Conservation (phyloP, 306 rosid species). For the Crataegus laevigata region DNA sequence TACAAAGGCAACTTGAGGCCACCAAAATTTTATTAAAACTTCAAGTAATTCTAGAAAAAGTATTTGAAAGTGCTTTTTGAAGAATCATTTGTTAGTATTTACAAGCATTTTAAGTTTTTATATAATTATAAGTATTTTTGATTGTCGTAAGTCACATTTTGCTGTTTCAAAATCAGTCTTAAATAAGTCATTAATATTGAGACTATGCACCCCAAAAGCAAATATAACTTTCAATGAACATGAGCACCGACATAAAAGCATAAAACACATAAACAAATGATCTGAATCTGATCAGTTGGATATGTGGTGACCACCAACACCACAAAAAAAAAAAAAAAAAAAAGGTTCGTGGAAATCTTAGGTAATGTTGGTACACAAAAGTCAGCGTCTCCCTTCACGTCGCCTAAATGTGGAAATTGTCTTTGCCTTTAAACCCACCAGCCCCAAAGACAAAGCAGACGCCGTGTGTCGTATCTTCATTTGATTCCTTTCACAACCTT, state of each 20-base stretch:
- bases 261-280: neutral
- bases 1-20: too few species aligned
- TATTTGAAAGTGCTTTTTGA: too few species aligned
- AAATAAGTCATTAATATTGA: too few species aligned
- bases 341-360: neutral
- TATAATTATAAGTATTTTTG: too few species aligned
- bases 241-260: neutral
- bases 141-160: too few species aligned
- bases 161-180: too few species aligned
- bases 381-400: neutral
- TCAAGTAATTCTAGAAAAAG: too few species aligned
- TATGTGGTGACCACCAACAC: neutral
- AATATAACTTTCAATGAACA: neutral
- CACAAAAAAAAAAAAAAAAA: neutral
- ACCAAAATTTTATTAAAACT: too few species aligned
- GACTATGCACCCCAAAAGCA: neutral
- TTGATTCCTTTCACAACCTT: neutral
- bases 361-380: neutral
- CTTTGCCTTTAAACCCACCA: neutral
- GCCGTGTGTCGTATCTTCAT: neutral
- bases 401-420: neutral
- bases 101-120: too few species aligned
- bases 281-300: neutral
- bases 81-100: too few species aligned
- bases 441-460: neutral